phyloP scores from a whole-genome alignment of 805 yeast species.

The Candida insectalens region DNA sequence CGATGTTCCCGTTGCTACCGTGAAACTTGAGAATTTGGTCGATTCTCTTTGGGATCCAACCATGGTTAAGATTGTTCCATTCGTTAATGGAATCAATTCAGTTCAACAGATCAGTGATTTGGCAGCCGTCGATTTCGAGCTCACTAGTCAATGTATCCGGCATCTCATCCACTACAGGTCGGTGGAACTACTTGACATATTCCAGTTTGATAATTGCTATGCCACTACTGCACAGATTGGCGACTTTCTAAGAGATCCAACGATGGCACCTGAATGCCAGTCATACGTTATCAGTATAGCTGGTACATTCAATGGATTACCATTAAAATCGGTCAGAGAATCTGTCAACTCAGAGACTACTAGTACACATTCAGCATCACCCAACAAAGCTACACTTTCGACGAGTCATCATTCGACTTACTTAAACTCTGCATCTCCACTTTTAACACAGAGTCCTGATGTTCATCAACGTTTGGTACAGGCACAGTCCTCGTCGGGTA shows the following conservation, averaged over 20 bases:
- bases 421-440: not conserved
- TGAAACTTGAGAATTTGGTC: constrained; percentile 57
- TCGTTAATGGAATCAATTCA: constrained; percentile 81
- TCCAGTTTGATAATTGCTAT: constrained; percentile 81
- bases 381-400: not conserved
- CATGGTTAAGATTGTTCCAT: constrained; percentile 78
- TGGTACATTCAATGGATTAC: constrained; percentile 25
- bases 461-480: too few relatives aligned
- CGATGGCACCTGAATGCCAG: constrained; percentile 76
- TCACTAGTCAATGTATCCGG: constrained; percentile 81
- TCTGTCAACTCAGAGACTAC: constrained; percentile 16
- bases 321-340: constrained; percentile 21
- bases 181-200: constrained; percentile 72
- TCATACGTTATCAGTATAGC: constrained; percentile 54
- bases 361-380: constrained; percentile 9
- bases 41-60: constrained; percentile 98
- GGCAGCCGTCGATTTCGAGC: constrained; percentile 68
- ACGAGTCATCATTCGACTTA: not conserved
- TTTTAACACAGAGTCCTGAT: not conserved
- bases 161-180: constrained; percentile 88
- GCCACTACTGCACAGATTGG: constrained; percentile 80
- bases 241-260: constrained; percentile 50
- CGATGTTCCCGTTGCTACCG: constrained; percentile 91
- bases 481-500: too few relatives aligned
- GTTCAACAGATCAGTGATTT: constrained; percentile 65